These are phyloP conservation scores for Athelia psychrophila DNA, from an alignment of 1,284 basidiomycete species.

Conservation along the genomic window DNA sequence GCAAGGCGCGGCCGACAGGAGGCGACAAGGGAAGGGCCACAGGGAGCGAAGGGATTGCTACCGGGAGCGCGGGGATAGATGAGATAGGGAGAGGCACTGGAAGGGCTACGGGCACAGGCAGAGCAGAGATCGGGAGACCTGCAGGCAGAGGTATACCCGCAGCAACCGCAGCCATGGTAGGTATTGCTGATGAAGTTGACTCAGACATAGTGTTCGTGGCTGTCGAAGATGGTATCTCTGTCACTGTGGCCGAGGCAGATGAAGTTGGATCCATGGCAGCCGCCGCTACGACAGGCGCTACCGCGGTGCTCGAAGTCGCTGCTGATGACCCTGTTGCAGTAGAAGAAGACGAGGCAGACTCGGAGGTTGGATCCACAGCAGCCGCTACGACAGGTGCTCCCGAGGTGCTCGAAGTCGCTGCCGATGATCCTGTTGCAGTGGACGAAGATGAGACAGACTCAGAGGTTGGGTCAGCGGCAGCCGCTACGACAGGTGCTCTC, in stretches of 20 bases:
- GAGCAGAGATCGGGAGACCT: too few species aligned
- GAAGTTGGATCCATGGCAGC: slow-evolving; percentile 14
- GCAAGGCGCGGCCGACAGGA: background rate
- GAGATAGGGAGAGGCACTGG: background rate
- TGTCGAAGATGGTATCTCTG: background rate
- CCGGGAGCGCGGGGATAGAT: background rate
- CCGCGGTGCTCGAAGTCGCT: background rate
- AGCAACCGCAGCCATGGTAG: too few species aligned
- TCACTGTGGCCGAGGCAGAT: too few species aligned
- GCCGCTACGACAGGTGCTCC: too few species aligned
- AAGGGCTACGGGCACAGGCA: background rate
- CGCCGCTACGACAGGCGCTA: background rate
- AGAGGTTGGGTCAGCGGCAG: slow-evolving; percentile 12
- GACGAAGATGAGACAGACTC: background rate
- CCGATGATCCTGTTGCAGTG: background rate
- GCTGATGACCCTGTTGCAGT: background rate
- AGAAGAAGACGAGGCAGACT: too few species aligned
- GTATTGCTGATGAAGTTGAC: too few species aligned
- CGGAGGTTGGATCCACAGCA: too few species aligned
- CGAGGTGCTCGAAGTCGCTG: too few species aligned
- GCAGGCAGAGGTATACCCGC: too few species aligned
- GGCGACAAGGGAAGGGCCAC: background rate
- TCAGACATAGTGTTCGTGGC: too few species aligned
- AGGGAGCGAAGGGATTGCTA: background rate
- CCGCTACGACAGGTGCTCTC: background rate